Evolutionary conservation across 805 yeast genomes (phyloP).

Genomic region (Teunomyces gatunensis): DNA sequence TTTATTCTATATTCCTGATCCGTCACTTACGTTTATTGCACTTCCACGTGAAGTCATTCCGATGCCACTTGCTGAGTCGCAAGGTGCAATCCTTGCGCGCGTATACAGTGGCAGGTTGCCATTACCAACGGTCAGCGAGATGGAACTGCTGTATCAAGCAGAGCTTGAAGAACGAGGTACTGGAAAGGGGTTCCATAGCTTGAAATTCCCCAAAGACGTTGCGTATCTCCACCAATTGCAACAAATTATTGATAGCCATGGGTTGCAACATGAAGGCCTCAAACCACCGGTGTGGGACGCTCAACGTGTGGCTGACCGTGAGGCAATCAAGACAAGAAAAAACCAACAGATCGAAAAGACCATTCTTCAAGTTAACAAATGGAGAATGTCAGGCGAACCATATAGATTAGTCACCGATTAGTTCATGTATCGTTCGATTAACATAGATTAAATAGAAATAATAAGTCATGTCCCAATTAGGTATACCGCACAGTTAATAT

Average conservation of each 20-base stretch:
- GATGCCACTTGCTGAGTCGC: slow-evolving; percentile 39
- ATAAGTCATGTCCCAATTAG: background rate
- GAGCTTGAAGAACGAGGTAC: slow-evolving; percentile 24
- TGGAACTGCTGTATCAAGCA: slow-evolving; percentile 21
- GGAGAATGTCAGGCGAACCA: background rate
- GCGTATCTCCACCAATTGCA: slow-evolving; percentile 19
- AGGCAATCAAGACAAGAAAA: slow-evolving; percentile 14
- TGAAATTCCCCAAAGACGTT: slow-evolving; percentile 18
- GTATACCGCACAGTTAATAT: background rate
- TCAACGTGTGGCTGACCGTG: slow-evolving; percentile 11
- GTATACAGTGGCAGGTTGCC: slow-evolving; percentile 27
- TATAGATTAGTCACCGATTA: slow-evolving; percentile 2
- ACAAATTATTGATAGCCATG: slow-evolving; percentile 11
- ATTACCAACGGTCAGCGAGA: slow-evolving; percentile 27
- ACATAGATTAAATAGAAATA: background rate
- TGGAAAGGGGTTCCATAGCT: slow-evolving; percentile 15
- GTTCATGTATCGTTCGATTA: background rate
- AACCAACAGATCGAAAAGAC: background rate
- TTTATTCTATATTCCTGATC: slow-evolving; percentile 31
- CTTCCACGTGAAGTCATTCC: slow-evolving; percentile 29
- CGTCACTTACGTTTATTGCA: slow-evolving; percentile 31
- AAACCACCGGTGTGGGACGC: slow-evolving; percentile 20
- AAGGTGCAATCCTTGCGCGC: slow-evolving; percentile 34
- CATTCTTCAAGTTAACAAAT: background rate
- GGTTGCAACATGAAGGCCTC: slow-evolving; percentile 15